A percentile compares a stretch with the other conserved stretches of the same genome.
These are phyloP conservation scores for Yamadazyma epiphylla DNA, from an alignment of 1,139 yeast genomes.

Conservation along the genomic window DNA sequence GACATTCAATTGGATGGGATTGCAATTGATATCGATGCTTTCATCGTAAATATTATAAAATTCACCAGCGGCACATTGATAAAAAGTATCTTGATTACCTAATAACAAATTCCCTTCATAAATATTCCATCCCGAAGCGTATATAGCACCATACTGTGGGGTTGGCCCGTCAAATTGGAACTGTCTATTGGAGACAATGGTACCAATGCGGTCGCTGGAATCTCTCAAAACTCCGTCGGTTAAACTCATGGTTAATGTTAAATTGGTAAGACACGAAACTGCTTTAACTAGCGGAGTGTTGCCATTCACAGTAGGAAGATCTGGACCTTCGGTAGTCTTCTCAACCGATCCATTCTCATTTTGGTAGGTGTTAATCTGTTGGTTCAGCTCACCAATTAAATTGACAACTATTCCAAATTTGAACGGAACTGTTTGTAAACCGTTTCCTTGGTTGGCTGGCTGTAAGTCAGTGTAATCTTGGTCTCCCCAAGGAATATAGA, in stretches of 20 bases:
- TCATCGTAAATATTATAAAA: slow-evolving; percentile 38
- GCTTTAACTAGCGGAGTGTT: slow-evolving; percentile 24
- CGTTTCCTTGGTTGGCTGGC: slow-evolving; percentile 21
- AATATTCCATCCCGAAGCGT: slow-evolving; percentile 43
- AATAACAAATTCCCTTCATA: slow-evolving; percentile 32
- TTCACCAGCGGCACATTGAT: slow-evolving; percentile 43
- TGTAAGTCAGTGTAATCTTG: slow-evolving; percentile 33
- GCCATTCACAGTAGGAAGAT: slow-evolving; percentile 8
- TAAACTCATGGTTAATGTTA: slow-evolving; percentile 29
- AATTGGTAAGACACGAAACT: slow-evolving; percentile 30
- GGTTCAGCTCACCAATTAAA: slow-evolving; percentile 19
- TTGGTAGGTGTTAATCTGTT: slow-evolving; percentile 13
- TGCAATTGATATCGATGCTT: slow-evolving; percentile 29
- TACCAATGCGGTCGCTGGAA: slow-evolving; percentile 33
- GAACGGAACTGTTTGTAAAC: slow-evolving; percentile 24
- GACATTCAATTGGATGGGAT: slow-evolving; percentile 33
- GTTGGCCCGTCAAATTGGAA: slow-evolving; percentile 47
- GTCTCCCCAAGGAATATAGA: slow-evolving; percentile 30
- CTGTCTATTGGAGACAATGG: slow-evolving; percentile 40
- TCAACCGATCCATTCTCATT: slow-evolving; percentile 28
- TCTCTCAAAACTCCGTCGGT: slow-evolving; percentile 33
- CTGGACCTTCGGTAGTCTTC: slow-evolving; percentile 1
- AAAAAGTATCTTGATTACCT: slow-evolving; percentile 32
- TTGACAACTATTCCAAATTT: slow-evolving; percentile 34
- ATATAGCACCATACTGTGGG: slow-evolving; percentile 40